Conservation (phyloP, 1,139 yeast genomes). For the Yamadazyma conglobata region DNA sequence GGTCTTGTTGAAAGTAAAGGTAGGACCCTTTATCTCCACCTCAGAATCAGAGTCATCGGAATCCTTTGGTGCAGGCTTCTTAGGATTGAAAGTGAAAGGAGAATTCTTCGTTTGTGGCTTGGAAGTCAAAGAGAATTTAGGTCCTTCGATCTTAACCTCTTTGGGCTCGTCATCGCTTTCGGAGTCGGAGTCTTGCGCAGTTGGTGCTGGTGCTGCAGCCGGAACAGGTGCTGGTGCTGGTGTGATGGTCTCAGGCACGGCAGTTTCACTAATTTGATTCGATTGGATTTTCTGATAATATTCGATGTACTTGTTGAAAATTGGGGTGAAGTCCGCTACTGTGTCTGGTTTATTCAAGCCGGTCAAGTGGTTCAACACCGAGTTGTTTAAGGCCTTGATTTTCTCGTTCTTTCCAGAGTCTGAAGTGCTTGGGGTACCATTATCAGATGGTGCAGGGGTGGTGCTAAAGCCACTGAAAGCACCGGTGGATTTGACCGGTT, state of each 20-base stretch:
- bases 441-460: background rate
- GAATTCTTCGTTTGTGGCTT: constrained; percentile 57
- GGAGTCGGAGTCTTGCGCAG: constrained; percentile 17
- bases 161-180: constrained; percentile 36
- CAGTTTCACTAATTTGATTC: constrained; percentile 1
- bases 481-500: constrained; percentile 6
- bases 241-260: background rate
- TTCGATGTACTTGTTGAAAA: constrained; percentile 57
- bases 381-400: constrained; percentile 66
- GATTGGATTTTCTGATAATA: constrained; percentile 45
- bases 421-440: background rate
- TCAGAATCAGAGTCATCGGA: constrained; percentile 43
- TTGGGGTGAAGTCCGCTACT: constrained; percentile 54
- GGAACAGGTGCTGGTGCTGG: constrained; percentile 7
- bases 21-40: constrained; percentile 62
- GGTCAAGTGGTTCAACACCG: constrained; percentile 51
- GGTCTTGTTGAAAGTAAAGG: constrained; percentile 50
- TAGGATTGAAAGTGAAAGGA: constrained; percentile 55
- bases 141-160: constrained; percentile 59
- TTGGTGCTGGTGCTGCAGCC: constrained; percentile 8
- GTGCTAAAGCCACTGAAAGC: background rate
- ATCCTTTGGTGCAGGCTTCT: constrained; percentile 33
- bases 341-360: constrained; percentile 43
- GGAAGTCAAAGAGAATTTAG: constrained; percentile 50
- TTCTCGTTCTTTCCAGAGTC: constrained; percentile 35